Base-by-base conservation (phyloP, 176 grass and related monocot species). In the Zizania latifolia region DNA sequence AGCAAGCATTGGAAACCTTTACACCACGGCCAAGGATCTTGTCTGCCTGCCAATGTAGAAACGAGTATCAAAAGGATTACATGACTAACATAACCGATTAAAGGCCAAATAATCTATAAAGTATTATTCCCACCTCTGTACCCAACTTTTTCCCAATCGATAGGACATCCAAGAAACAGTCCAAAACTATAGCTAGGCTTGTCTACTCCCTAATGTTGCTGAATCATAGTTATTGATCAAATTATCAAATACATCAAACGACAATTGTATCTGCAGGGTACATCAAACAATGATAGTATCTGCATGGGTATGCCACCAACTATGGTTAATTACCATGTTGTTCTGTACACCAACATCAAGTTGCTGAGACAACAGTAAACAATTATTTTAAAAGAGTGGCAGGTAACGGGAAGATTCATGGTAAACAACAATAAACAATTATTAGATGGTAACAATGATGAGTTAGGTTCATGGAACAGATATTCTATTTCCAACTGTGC, bases 1-100 rank as follows among this genome's bases (percentile, higher is more conserved):
- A 65, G 66, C 84, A n/a, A n/a, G n/a, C n/a, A n/a, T n/a, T n/a
- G n/a, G 53, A 75, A 75, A 61, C 59, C 60, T 78, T 71, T 82
- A 77, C 66, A 59, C 15, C 13, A 10, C 33, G 37, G n/a, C 58
- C 31, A 36, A 57, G 65, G 2, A 5, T 82, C 58, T 60, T 48
- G 54, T 78, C 62, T 54, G 13, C 40, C 32, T 39, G 26, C 56
- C 34, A 68, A 60, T 75, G 68, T 83, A 78, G 43, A 78, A 82
- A n/a, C 26, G 19, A 60, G 45, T 28, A 71, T 64, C 28, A 67
- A 37, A 58, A 13, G 11, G 58, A 53, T 26, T 53, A 11, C 58
- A 82, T 45, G 19, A 68, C 2, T 43, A 73, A 65, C 29, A 82
- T 58, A 30, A 36, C 66, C 27, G 56, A 41, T 27, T n/a, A 62